Conservation (phyloP, 345 rosid genomes). For the Angophora floribunda region DNA sequence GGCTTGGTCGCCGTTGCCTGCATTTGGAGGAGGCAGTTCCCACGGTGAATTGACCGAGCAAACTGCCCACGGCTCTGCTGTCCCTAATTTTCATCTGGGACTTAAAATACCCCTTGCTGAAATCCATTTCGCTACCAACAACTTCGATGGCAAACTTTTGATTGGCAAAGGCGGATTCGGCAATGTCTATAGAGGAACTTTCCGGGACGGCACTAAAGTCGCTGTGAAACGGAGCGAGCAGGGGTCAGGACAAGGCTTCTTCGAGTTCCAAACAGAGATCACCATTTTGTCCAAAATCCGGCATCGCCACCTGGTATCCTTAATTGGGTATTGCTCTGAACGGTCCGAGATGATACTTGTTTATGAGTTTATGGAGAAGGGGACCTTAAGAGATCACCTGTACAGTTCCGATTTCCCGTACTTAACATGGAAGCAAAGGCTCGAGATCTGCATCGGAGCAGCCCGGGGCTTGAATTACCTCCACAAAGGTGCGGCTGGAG, state of each 20-base stretch:
- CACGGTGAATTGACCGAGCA: conserved; percentile 4
- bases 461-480: conserved; percentile 47
- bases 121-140: conserved; percentile 30
- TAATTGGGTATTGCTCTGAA: conserved; percentile 62
- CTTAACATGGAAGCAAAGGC: conserved; percentile 45
- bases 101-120: conserved; percentile 27
- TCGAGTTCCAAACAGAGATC: conserved; percentile 48
- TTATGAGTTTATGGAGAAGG: conserved; percentile 53
- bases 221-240: conserved; percentile 40
- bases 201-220: conserved; percentile 24
- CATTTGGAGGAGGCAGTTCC: conserved; percentile 9
- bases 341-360: conserved; percentile 49
- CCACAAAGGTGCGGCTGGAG: conserved; percentile 25
- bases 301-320: conserved; percentile 60
- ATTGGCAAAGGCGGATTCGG: conserved; percentile 48
- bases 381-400: conserved; percentile 38
- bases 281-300: conserved; percentile 47
- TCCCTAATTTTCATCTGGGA: conserved; percentile 17
- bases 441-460: conserved; percentile 53
- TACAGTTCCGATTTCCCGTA: conserved; percentile 18
- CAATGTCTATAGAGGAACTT: conserved; percentile 23
- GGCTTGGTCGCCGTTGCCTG: conserved; percentile 11
- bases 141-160: conserved; percentile 17
- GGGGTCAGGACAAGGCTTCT: conserved; percentile 37
- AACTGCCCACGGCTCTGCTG: background rate